Percentiles rank a stretch among this genome's conserved stretches.
Evolutionary conservation across 225 moss, liverwort and hornwort genomes (phyloP).

Genomic region (Anthoceros angustus): DNA sequence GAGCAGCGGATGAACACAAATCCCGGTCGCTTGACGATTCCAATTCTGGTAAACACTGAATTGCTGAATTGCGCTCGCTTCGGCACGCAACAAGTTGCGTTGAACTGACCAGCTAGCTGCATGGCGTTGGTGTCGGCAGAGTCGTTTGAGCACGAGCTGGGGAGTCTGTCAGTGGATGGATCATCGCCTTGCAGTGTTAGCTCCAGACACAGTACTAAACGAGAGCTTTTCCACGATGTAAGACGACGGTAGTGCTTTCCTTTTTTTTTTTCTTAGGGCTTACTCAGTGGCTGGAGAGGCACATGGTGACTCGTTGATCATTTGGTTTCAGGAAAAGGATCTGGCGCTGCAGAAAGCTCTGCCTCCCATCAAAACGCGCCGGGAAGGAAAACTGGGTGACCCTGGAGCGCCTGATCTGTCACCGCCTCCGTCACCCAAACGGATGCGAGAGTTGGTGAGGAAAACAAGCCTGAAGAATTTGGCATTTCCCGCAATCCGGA

Average conservation of each 20-base stretch:
- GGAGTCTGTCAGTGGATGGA: background rate
- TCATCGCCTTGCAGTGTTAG: background rate
- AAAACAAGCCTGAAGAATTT: slow-evolving; percentile 40
- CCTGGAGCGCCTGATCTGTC: slow-evolving; percentile 36
- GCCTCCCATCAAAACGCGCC: slow-evolving; percentile 46
- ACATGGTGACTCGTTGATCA: no score
- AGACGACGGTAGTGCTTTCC: background rate
- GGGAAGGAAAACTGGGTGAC: slow-evolving; percentile 23
- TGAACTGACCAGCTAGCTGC: background rate
- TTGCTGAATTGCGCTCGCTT: no score
- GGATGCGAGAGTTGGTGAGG: slow-evolving; percentile 44
- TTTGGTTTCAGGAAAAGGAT: background rate
- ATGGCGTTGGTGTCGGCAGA: background rate
- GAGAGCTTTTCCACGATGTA: background rate
- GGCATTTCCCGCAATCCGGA: slow-evolving; percentile 41
- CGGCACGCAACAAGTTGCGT: background rate
- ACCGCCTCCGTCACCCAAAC: slow-evolving; percentile 55
- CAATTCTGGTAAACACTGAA: no score
- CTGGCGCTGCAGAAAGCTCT: slow-evolving; percentile 35
- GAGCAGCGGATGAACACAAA: background rate
- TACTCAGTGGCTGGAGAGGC: no score
- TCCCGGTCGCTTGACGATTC: no score
- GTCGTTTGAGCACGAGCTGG: background rate
- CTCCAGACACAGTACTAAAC: background rate
- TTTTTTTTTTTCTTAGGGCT: background rate